These are phyloP conservation scores for Mollisiaceae sp. DNA, from an alignment of 2,329 filamentous ascomycete species.

Conservation along the genomic window DNA sequence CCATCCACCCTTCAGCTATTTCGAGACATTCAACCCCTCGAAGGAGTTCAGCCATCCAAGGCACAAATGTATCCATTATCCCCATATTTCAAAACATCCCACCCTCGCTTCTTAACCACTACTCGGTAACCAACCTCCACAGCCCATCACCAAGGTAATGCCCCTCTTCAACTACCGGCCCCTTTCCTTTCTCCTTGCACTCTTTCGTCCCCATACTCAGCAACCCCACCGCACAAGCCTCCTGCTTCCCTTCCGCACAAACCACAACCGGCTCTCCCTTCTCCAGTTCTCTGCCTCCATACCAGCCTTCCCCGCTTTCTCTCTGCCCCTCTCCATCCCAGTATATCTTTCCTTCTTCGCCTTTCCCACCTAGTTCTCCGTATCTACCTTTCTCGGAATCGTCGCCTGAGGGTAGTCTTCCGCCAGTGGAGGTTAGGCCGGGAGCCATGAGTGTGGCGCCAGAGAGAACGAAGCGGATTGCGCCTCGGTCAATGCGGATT, in stretches of 20 bases:
- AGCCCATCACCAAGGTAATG: conserved; percentile 95
- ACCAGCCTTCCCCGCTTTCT: conserved; percentile 48
- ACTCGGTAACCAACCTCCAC: conserved; percentile 62
- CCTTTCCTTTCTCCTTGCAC: conserved; percentile 93
- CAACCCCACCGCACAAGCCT: conserved; percentile 86
- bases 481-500: conserved; percentile 90
- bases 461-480: conserved; percentile 93
- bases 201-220: conserved; percentile 86
- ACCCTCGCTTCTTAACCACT: background rate
- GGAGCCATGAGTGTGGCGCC: conserved; percentile 97
- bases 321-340: conserved; percentile 21
- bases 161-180: conserved; percentile 88
- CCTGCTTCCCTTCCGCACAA: conserved; percentile 89
- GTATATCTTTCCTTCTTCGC: conserved; percentile 24
- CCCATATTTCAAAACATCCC: background rate
- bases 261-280: conserved; percentile 87
- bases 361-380: conserved; percentile 36
- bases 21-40: background rate
- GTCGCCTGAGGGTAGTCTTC: conserved; percentile 67
- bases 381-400: conserved; percentile 44
- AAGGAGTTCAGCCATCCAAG: background rate
- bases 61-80: background rate
- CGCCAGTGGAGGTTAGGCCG: conserved; percentile 83
- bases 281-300: conserved; percentile 69
- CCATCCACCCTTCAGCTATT: background rate